Conservation (phyloP, 73 alveolate species). For the Strombidium stylifer region DNA sequence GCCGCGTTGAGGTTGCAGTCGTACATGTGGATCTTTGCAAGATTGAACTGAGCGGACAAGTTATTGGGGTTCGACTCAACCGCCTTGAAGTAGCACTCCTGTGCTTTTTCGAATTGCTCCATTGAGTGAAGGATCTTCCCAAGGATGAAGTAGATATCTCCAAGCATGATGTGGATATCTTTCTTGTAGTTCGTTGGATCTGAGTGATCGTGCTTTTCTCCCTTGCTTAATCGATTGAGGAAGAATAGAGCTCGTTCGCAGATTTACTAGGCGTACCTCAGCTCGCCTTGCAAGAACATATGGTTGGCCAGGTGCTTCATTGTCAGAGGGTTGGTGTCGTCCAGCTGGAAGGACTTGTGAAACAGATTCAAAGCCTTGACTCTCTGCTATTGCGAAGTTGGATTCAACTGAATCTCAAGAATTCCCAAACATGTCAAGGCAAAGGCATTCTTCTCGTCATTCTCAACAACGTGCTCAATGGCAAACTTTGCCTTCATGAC, state of each 20-base stretch:
- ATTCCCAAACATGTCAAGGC: constrained; percentile 49
- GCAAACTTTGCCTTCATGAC: constrained; percentile 49
- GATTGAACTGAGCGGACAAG: constrained; percentile 9
- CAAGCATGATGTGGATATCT: constrained; percentile 5
- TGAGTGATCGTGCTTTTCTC: constrained; percentile 2
- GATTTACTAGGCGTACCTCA: neutral
- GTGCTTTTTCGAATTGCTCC: constrained; percentile 16
- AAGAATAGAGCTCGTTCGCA: constrained; percentile 7
- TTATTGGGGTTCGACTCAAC: constrained; percentile 1
- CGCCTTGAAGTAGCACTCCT: constrained; percentile 5
- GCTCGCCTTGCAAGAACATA: constrained; percentile 24
- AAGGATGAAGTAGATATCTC: constrained; percentile 16
- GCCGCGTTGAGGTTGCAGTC: constrained; percentile 17
- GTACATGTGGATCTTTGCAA: constrained; percentile 11
- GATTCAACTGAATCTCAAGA: constrained; percentile 16
- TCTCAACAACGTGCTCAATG: constrained; percentile 28
- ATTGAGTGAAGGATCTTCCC: constrained; percentile 19
- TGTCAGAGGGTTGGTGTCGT: constrained; percentile 40
- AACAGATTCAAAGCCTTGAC: constrained; percentile 2
- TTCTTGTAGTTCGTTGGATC: constrained; percentile 25
- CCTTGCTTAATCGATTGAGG: constrained; percentile 11
- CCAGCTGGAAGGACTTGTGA: constrained; percentile 31
- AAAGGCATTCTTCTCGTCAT: constrained; percentile 41
- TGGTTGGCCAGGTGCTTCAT: constrained; percentile 53
- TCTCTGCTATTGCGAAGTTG: neutral